Evolutionary conservation across 805 yeast genomes (phyloP), one percentile per base, ranked within the genome.

Genomic region (Candida oleophila): DNA sequence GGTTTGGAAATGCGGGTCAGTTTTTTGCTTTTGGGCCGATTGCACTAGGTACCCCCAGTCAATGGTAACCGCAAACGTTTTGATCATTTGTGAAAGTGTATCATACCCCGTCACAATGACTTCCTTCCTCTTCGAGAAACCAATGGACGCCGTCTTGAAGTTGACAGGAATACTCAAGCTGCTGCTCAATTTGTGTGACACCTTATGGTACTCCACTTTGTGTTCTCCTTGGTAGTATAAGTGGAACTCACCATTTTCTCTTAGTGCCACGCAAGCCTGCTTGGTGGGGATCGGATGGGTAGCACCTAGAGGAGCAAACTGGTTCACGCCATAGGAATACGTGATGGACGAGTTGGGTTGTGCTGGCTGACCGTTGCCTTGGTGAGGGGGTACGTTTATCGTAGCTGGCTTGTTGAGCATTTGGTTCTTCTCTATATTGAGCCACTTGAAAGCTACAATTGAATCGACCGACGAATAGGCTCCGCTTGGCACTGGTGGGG

Each of bases 361-460:
- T 12, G 42, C 39, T 3, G 39, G 45, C 18, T 44, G 42, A 11
- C 46, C 41, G 4, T 25, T 22, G 20, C 39, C 16, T 38, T 37
- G 16, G 25, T 49, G 40, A 32, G 22, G 32, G 45, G 60, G 63
- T 9, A 18, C 22, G 2, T 56, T 61, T 48, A 71, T 62, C 2
- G 69, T 61, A 0, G 89, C 88, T 0, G 87, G 87, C n/a, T 77
- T 70, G 48, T 77, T 80, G 14, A 79, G 66, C 15, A 83, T 73
- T 38, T 81, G 78, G 1, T 84, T 80, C 53, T 89, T 88, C 42
- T 86, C 89, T n/a, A 79, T 68, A 38, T 80, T 81, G 22, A 89
- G 72, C 96, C 96, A 89, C 54, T 78, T 78, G 60, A 85, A 76
- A 0, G 83, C 80, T 12, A 79, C 71, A 18, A 61, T 53, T 11